Base-by-base conservation (phyloP, 805 yeast species). In the Nakazawaea sp. region DNA sequence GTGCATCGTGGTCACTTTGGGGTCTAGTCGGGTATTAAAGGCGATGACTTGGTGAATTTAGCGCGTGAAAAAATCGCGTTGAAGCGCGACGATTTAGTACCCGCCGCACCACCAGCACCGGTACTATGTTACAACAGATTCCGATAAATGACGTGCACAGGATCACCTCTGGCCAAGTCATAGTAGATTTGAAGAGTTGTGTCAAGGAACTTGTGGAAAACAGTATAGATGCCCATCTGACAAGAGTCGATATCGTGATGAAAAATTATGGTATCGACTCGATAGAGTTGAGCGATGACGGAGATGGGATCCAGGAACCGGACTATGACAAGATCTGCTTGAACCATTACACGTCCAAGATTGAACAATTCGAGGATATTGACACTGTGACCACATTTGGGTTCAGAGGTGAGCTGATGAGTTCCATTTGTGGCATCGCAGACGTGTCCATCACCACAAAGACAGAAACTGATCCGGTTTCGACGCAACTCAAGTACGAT, bases 111-210 rank as follows among this genome's bases (percentile, higher is more conserved):
- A n/a, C n/a, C n/a, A n/a, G n/a, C n/a, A 21, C 10, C 10, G 8
- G 28, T 8, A 26, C 6, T 5, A 24, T 52, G 9, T 58, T 66
- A 12, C 41, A 50, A 24, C 62, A 64, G 4, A 72, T 78, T 19
- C 64, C 62, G 25, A 45, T 45, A 1, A 47, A 49, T 8, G 95
- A 89, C 46, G 68, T 88, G 5, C 85, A 83, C 45, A 66, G 70
- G 42, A 75, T 90, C 40, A 87, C 96, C 0, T 86, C 97, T 0
- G 96, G 96, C 0, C 98, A 92, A 55, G 97, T 92, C 11, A 83
- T 92, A 10, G 72, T 79, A 4, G 95, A 85, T 48, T 58, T 92
- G 30, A 65, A 75, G 0, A 76, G 90, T 0, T 82, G 85, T 0
- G 78, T 82, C 21, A 90, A 90, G 52, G 98, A 90, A 54, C 60